phyloP scores from a whole-genome alignment of 2,329 filamentous ascomycete species.

The Raffaelea ambrosiae region DNA sequence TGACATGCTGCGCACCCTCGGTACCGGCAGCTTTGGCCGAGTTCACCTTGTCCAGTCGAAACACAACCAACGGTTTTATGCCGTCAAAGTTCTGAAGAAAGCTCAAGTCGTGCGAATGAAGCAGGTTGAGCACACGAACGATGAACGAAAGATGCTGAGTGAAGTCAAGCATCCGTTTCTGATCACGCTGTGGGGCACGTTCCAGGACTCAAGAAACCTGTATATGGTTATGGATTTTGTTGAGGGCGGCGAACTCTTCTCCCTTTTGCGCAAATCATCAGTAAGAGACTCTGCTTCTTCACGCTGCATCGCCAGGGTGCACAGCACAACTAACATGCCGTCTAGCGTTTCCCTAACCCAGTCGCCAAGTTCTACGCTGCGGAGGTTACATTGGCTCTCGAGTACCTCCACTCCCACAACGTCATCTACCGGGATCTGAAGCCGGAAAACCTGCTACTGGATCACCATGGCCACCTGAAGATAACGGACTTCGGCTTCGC shows the following conservation, averaged over 20 bases:
- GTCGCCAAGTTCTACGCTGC: constrained; percentile 99
- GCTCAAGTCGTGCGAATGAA: constrained; percentile 99
- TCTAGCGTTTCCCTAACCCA: constrained; percentile 93
- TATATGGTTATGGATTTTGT: constrained; percentile 99
- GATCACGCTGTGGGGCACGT: constrained; percentile 96
- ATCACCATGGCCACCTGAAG: constrained; percentile 89
- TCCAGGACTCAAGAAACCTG: constrained; percentile 87
- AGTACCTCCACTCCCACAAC: constrained; percentile 89
- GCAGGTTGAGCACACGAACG: constrained; percentile 98
- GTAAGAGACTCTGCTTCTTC: constrained; percentile 43
- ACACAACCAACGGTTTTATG: constrained; percentile 97
- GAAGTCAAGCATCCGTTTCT: constrained; percentile 97
- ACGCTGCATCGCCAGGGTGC: too few species aligned
- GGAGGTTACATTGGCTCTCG: constrained; percentile 88
- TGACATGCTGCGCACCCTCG: constrained; percentile 78
- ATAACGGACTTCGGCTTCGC: constrained; percentile 99
- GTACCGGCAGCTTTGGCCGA: constrained; percentile 92
- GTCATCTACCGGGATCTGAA: constrained; percentile 98
- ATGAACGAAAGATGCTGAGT: constrained; percentile 90
- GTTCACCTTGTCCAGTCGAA: constrained; percentile 96
- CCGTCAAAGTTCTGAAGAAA: constrained; percentile 98
- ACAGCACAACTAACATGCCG: background rate
- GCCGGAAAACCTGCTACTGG: constrained; percentile 84
- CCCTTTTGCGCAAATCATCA: constrained; percentile 87
- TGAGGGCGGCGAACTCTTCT: constrained; percentile 95